Conservation (phyloP, 164 flowering plant genomes). For the Macadamia integrifolia region DNA sequence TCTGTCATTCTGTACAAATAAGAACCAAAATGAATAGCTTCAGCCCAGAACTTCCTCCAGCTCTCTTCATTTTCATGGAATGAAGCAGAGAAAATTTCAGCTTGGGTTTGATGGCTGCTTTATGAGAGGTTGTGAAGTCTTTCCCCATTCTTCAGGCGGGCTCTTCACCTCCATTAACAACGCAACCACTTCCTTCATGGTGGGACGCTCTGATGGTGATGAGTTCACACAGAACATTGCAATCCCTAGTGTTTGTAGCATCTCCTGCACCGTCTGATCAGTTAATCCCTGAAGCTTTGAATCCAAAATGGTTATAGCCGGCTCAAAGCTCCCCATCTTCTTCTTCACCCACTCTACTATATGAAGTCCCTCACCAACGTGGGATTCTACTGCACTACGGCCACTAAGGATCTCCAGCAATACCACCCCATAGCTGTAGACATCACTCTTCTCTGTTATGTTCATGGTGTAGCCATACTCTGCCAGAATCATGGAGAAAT, state of each 20-base stretch:
- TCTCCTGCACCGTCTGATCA: slow-evolving; percentile 47
- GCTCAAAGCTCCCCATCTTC: slow-evolving; percentile 50
- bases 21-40: not conserved
- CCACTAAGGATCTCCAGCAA: slow-evolving; percentile 47
- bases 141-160: slow-evolving; percentile 46
- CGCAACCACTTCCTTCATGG: slow-evolving; percentile 57
- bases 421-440: slow-evolving; percentile 50
- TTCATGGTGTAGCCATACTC: slow-evolving; percentile 64
- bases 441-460: slow-evolving; percentile 57
- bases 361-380: slow-evolving; percentile 39
- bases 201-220: slow-evolving; percentile 44
- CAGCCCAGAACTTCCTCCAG: not conserved
- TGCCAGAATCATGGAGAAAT: slow-evolving; percentile 26
- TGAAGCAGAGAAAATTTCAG: not conserved
- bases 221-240: slow-evolving; percentile 53
- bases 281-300: slow-evolving; percentile 41
- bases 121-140: slow-evolving; percentile 46
- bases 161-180: slow-evolving; percentile 48
- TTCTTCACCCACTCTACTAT: slow-evolving; percentile 58
- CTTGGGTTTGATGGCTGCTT: slow-evolving; percentile 34
- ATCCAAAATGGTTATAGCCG: slow-evolving; percentile 40
- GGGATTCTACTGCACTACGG: slow-evolving; percentile 37
- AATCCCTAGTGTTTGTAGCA: slow-evolving; percentile 54
- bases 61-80: not conserved
- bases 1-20: not conserved